phyloP scores from a whole-genome alignment of 352 stramenopile species.

The Thalassiosira sp. region DNA sequence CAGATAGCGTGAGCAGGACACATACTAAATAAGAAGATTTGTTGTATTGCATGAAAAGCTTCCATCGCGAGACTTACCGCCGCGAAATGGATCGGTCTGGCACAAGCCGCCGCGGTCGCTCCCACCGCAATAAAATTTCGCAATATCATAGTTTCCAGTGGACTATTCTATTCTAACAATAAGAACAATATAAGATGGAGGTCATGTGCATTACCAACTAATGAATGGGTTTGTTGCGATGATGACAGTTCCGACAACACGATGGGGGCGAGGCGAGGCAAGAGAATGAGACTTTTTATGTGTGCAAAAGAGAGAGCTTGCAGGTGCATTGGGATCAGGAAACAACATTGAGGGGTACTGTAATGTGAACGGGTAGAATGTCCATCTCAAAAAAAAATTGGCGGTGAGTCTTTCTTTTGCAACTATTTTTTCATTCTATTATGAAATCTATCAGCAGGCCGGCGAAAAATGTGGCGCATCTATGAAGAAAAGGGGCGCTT shows the following conservation, averaged over 20 bases:
- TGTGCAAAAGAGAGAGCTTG: no score
- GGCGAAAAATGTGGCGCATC: no score
- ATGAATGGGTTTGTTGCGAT: background rate
- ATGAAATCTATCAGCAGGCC: no score
- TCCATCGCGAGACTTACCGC: background rate
- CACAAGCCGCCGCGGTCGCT: background rate
- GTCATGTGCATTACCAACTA: background rate
- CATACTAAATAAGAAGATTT: background rate
- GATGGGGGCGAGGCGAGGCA: background rate
- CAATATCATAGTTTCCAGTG: background rate
- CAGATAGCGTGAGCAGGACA: background rate
- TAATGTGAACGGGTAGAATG: no score
- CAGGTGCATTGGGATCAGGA: no score
- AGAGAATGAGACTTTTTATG: no score
- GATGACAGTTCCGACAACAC: background rate
- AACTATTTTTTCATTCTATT: no score
- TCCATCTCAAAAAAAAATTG: no score
- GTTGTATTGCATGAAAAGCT: background rate
- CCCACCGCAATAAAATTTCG: background rate
- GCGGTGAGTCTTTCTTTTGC: no score
- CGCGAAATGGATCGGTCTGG: background rate
- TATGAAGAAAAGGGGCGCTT: no score
- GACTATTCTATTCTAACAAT: background rate
- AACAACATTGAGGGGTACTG: no score
- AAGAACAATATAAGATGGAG: background rate